phyloP scores from a whole-genome alignment of 1,139 yeast species.

The Kurtzmaniella quercitrusa region DNA sequence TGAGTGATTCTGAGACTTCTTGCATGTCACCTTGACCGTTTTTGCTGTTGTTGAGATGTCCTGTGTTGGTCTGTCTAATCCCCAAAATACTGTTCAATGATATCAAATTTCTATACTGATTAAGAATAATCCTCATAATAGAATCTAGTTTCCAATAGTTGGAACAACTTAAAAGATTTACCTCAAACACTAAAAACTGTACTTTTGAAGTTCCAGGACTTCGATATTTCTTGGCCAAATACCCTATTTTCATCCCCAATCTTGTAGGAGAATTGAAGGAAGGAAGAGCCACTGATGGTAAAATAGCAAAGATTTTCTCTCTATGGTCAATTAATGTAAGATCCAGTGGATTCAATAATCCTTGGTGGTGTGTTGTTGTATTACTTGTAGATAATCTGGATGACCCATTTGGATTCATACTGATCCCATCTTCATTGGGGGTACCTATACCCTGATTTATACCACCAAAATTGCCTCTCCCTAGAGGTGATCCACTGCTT shows the following conservation, averaged over 20 bases:
- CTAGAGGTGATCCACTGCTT: neutral
- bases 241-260: constrained; percentile 69
- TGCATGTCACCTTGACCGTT: constrained; percentile 19
- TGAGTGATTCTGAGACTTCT: constrained; percentile 17
- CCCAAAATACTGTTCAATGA: constrained; percentile 44
- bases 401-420: neutral
- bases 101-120: constrained; percentile 66
- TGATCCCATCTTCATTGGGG: neutral
- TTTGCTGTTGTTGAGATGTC: constrained; percentile 2
- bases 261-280: constrained; percentile 68
- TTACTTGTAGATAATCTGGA: neutral
- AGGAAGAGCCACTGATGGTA: constrained; percentile 60
- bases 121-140: constrained; percentile 55
- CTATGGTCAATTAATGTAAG: constrained; percentile 29
- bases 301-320: constrained; percentile 60
- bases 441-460: neutral
- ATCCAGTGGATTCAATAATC: neutral
- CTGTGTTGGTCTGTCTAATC: constrained; percentile 20
- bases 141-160: constrained; percentile 52
- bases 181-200: constrained; percentile 44
- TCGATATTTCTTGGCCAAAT: constrained; percentile 41
- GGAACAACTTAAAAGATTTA: constrained; percentile 67
- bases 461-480: neutral
- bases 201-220: constrained; percentile 17
- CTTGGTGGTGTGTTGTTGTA: neutral